Conservation (phyloP, 176 grass and related monocot genomes). For the Raddia distichophylla region DNA sequence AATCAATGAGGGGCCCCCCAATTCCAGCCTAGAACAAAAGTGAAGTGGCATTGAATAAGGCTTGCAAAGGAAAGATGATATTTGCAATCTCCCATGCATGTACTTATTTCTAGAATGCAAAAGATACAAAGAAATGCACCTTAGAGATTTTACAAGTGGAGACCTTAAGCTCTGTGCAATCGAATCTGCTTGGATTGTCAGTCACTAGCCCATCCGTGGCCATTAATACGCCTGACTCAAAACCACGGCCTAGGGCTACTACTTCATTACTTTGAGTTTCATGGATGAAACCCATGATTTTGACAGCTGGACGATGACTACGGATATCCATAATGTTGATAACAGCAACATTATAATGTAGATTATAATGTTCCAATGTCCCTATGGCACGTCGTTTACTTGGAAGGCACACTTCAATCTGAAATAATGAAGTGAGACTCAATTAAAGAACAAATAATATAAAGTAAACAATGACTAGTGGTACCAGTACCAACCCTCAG, state of each 20-base stretch:
- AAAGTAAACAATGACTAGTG: not conserved
- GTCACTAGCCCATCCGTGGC: not conserved
- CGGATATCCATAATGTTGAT: not conserved
- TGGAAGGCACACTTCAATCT: slow-evolving; percentile 8
- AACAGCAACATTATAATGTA: slow-evolving; percentile 3
- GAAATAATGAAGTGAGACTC: not conserved
- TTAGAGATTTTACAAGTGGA: not conserved
- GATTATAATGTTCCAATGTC: not conserved
- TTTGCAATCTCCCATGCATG: not conserved
- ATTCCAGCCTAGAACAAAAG: slow-evolving; percentile 28
- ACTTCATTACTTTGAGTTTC: too few species aligned
- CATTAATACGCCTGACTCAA: slow-evolving; percentile 8
- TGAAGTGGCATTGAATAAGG: too few species aligned
- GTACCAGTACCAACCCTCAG: slow-evolving; percentile 5
- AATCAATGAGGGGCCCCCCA: slow-evolving; percentile 18
- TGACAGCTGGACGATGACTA: not conserved
- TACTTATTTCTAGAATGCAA: not conserved
- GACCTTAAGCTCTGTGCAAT: slow-evolving; percentile 21
- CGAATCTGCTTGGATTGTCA: not conserved
- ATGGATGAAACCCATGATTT: not conserved
- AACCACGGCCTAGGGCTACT: not conserved
- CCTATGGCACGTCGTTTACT: not conserved
- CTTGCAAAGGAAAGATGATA: not conserved
- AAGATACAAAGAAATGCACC: not conserved
- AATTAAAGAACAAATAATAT: slow-evolving; percentile 6